Evolutionary conservation across 2,329 filamentous ascomycete species (phyloP).

Genomic region (Fusarium nanum): DNA sequence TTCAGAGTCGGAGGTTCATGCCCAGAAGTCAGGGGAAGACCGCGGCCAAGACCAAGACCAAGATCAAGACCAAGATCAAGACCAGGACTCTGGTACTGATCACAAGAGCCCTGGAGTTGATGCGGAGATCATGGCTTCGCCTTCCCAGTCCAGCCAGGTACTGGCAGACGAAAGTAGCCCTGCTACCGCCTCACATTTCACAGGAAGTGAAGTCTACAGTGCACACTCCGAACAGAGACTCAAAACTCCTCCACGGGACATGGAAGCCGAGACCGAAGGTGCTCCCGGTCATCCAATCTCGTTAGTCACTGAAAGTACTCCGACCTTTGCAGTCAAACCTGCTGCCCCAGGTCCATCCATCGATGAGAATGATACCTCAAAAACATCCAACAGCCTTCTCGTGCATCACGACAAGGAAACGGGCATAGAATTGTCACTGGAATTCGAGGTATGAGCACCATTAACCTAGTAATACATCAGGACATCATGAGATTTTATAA

Average conservation of each 20-base stretch:
- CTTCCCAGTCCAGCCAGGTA: neutral
- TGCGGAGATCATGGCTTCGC: neutral
- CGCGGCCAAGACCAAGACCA: neutral
- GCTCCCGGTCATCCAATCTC: neutral
- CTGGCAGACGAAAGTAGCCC: neutral
- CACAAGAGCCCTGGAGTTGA: neutral
- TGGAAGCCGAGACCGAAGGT: neutral
- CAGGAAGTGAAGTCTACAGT: neutral
- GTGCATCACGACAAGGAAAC: neutral
- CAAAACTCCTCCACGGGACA: neutral
- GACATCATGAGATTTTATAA: neutral
- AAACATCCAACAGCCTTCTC: neutral
- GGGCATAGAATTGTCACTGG: neutral
- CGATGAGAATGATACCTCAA: neutral
- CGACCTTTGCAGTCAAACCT: neutral
- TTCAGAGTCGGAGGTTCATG: neutral
- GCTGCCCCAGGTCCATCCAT: neutral
- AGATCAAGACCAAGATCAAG: neutral
- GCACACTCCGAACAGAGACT: neutral
- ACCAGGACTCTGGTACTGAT: neutral
- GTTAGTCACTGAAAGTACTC: neutral
- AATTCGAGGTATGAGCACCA: conserved; percentile 5
- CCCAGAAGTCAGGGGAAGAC: neutral
- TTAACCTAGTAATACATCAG: neutral
- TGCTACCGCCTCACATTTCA: neutral